Conservation (phyloP, 805 yeast genomes). For the Kazachstania martiniae region DNA sequence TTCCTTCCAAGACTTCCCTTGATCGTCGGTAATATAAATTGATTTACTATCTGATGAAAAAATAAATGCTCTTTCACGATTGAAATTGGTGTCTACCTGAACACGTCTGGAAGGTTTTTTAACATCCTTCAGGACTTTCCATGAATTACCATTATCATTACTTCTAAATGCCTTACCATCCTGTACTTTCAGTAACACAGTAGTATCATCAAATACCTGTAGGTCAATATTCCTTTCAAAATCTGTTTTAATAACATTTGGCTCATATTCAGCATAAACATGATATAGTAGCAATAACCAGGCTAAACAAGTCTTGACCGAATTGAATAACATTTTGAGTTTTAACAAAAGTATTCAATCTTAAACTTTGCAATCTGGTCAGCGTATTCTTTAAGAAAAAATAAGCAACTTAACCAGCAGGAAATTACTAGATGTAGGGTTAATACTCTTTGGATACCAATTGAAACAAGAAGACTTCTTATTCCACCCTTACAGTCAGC, state of each 20-base stretch:
- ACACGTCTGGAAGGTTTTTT: constrained; percentile 2
- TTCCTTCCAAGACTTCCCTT: constrained; percentile 21
- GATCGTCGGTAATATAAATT: constrained; percentile 18
- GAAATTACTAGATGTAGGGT: too few relatives aligned
- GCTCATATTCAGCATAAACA: constrained; percentile 13
- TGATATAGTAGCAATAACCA: too few relatives aligned
- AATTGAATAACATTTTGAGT: too few relatives aligned
- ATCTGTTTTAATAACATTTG: constrained; percentile 9
- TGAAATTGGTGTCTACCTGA: constrained; percentile 8
- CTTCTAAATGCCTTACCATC: constrained; percentile 29
- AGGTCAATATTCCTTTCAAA: constrained; percentile 3
- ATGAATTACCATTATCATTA: constrained; percentile 40
- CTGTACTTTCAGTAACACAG: constrained; percentile 30
- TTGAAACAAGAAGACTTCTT: too few relatives aligned
- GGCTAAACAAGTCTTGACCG: too few relatives aligned
- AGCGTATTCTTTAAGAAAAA: too few relatives aligned
- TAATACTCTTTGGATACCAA: too few relatives aligned
- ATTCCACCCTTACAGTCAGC: too few relatives aligned
- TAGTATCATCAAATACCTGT: constrained; percentile 41
- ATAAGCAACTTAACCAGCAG: too few relatives aligned
- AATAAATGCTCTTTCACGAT: constrained; percentile 16
- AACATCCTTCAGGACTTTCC: constrained; percentile 24
- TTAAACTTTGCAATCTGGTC: too few relatives aligned
- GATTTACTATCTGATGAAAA: background rate
- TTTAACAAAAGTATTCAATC: too few relatives aligned